Conservation (phyloP, 2,329 filamentous ascomycete genomes). For the Aspergillus awamori region DNA sequence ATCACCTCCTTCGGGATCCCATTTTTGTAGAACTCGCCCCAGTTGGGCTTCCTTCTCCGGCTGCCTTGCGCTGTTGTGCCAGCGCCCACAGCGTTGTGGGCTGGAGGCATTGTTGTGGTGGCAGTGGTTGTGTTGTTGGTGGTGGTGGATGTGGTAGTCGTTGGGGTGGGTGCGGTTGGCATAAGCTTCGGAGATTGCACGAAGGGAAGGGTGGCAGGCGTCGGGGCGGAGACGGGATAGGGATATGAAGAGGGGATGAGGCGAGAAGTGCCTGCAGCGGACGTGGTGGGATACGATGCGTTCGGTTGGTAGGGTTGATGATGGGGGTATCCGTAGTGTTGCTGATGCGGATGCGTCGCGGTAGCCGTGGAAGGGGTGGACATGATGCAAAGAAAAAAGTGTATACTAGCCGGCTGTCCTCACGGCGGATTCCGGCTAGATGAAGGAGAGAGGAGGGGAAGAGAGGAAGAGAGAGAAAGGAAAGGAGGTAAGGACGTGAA, state of each 20-base stretch:
- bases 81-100: conserved; percentile 42
- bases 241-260: conserved; percentile 48
- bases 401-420: conserved; percentile 32
- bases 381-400: conserved; percentile 55
- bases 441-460: conserved; percentile 3
- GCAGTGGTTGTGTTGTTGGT: conserved; percentile 42
- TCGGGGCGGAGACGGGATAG: conserved; percentile 42
- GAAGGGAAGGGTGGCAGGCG: conserved; percentile 35
- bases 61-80: conserved; percentile 45
- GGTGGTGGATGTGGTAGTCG: conserved; percentile 29
- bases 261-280: conserved; percentile 43
- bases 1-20: conserved; percentile 83
- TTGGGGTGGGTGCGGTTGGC: conserved; percentile 40
- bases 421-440: conserved; percentile 24
- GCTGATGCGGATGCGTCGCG: conserved; percentile 65
- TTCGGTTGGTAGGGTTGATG: conserved; percentile 59
- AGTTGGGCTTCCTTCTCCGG: conserved; percentile 68
- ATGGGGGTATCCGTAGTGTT: conserved; percentile 64
- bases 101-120: conserved; percentile 39
- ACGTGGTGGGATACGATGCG: conserved; percentile 55
- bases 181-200: conserved; percentile 40
- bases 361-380: conserved; percentile 80
- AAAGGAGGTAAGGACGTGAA: conserved; percentile 3
- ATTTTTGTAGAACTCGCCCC: conserved; percentile 80
- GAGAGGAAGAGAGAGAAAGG: background rate